These are phyloP conservation scores for Scalesia atractyloides DNA, from an alignment of 129 eudicot species.

Conservation along the genomic window DNA sequence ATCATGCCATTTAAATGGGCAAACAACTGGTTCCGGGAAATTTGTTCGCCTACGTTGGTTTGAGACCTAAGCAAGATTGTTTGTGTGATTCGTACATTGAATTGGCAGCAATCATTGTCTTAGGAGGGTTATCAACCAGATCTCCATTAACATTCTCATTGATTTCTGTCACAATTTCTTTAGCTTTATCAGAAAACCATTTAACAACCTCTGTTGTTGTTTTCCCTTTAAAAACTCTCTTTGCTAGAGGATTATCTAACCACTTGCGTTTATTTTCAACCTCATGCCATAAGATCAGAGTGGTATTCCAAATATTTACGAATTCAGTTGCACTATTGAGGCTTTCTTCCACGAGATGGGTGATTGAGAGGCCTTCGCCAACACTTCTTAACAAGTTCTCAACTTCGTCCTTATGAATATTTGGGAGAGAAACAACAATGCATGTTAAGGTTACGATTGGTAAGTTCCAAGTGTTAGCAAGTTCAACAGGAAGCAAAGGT, in stretches of 20 bases:
- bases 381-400: slow-evolving; percentile 7
- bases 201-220: no score
- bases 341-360: slow-evolving; percentile 27
- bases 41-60: not conserved
- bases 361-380: slow-evolving; percentile 22
- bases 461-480: slow-evolving; percentile 30
- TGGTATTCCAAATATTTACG: slow-evolving; percentile 13
- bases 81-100: slow-evolving; percentile 44
- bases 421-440: slow-evolving; percentile 18
- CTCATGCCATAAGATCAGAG: slow-evolving; percentile 29
- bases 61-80: no score
- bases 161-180: no score
- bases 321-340: not conserved
- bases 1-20: no score
- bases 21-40: not conserved
- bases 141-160: not conserved
- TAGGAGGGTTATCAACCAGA: not conserved
- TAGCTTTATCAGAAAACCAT: no score
- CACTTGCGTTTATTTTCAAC: slow-evolving; percentile 31
- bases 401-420: not conserved
- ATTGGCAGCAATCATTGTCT: slow-evolving; percentile 37
- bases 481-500: no score
- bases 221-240: no score
- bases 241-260: slow-evolving; percentile 26
- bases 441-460: slow-evolving; percentile 29